Evolutionary conservation across 257 asterid species (phyloP), one percentile per base, ranked within the genome.

Genomic region (Osmanthus fragrans): DNA sequence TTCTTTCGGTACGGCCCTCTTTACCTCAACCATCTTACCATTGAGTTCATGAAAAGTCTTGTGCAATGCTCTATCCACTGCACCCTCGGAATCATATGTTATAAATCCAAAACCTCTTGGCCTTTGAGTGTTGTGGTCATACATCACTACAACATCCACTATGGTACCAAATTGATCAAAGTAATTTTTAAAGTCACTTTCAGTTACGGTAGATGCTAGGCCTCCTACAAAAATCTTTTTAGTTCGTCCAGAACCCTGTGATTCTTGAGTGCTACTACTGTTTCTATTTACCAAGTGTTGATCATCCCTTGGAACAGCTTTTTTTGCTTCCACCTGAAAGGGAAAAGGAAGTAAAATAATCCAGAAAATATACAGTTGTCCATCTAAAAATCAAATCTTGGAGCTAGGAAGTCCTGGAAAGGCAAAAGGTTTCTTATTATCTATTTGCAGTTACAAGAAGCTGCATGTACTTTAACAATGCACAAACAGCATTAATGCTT

Each of bases 201-300:
- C 96, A 60, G 89, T 91, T 71, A 91, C 92, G 0, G 97, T 86
- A 30, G 97, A 90, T 74, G 97, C 96, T 81, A 93, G 84, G 72
- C 97, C 97, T 84, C 97, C 97, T 66, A 93, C 97, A 77, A 93
- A 93, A 73, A 93, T 90, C 94, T 91, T 93, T 86, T 90, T 93
- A 12, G 97, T 88, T 70, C 97, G 94, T 30, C 90, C 94, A 34
- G 92, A 92, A 69, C 92, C 91, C 0, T 96, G 93, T 36, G 96
- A 91, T 51, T 93, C 96, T 83, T 88, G 96, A 80, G 88, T 83
- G 86, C 91, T 89, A 81, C 85, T 85, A 80, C 69, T 80, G 82
- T 74, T 92, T 77, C 96, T 87, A 75, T 60, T 89, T 72, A 88
- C 80, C 72, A 85, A 80, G 80, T 87, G 82, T 49, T 90, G 94